Base-by-base conservation (phyloP, 2,329 filamentous ascomycete species). In the Hymenoscyphus repandus region DNA sequence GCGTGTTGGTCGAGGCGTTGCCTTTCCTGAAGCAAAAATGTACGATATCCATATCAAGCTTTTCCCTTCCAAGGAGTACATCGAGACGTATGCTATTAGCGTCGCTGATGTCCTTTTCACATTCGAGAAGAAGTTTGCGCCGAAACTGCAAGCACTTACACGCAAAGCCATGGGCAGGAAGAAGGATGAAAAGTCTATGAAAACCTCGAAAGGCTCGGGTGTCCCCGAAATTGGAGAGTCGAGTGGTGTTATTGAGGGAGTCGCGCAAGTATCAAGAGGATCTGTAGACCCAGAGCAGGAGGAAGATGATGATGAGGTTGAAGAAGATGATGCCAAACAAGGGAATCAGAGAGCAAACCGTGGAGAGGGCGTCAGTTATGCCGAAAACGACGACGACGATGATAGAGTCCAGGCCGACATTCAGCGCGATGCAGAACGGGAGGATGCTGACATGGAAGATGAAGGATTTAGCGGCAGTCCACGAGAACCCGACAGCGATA, bases 361-460 rank as follows among this genome's bases (percentile, higher is more conserved):
- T 37, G 75, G 79, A 47, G 88, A 96, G 69, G 88, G 86, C 30
- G 84, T 92, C 2, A 93, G 90, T 12, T 97, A 96, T 60, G 92
- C 90, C 36, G 88, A 85, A 32, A 95, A 95, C 42, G 93, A 97
- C 64, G 91, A 96, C 5, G 92, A 92, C 3, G 93, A 97, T 64
- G 80, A 89, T 58, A 83, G 79, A 33, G 82, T 95, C 49, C 83
- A 86, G 61, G 73, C 74, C 47, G 76, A 79, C 51, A 78, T 85
- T 63, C 78, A 80, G 50, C 74, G 73, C 31, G 82, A 84, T 46
- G 76, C 74, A 2, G 74, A 76, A 2, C 70, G 74, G 18, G 80
- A 82, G 17, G 77, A 77, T 45, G 76, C 82, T 33, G 82, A 85
- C 17, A 69, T 73, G 33, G 77, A 78, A 58, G 76, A 76, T 53